phyloP scores from a whole-genome alignment of 2,329 filamentous ascomycete genomes.

The Pestalotiopsis sp. region DNA sequence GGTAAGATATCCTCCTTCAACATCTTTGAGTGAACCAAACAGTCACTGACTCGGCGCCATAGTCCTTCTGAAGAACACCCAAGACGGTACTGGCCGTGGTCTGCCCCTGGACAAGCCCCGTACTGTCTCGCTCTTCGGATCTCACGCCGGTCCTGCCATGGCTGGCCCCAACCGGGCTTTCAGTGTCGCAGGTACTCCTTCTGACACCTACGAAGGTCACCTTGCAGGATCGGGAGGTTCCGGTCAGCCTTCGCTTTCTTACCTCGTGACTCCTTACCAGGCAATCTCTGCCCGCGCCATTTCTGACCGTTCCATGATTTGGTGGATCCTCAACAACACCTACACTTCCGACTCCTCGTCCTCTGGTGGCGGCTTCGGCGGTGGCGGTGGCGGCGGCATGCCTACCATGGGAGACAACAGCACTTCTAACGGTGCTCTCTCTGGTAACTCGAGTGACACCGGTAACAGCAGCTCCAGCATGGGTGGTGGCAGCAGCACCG shows the following conservation, averaged over 20 bases:
- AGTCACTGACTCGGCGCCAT: not conserved
- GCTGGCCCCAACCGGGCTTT: conserved; percentile 39
- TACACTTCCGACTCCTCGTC: conserved; percentile 30
- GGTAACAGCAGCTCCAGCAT: not conserved
- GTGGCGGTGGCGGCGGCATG: conserved; percentile 23
- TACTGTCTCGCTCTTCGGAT: conserved; percentile 49
- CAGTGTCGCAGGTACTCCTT: conserved; percentile 12
- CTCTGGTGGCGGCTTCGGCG: conserved; percentile 8
- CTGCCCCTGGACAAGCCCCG: conserved; percentile 54
- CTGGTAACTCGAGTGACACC: not conserved
- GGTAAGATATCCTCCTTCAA: conserved; percentile 25
- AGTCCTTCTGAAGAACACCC: conserved; percentile 63
- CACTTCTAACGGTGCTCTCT: not conserved
- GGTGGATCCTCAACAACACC: not conserved
- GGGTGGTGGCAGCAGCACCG: not conserved
- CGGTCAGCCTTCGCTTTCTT: conserved; percentile 52
- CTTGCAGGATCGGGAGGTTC: conserved; percentile 58
- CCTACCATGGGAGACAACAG: conserved; percentile 13
- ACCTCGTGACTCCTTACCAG: conserved; percentile 54
- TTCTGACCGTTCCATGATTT: conserved; percentile 34
- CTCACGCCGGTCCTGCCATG: conserved; percentile 63
- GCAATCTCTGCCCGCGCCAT: conserved; percentile 48
- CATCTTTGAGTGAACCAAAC: not conserved
- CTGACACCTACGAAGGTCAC: conserved; percentile 18
- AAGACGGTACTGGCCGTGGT: conserved; percentile 38